These are phyloP conservation scores for Ramalina intermedia DNA, from an alignment of 495 filamentous ascomycete genomes.

Conservation along the genomic window DNA sequence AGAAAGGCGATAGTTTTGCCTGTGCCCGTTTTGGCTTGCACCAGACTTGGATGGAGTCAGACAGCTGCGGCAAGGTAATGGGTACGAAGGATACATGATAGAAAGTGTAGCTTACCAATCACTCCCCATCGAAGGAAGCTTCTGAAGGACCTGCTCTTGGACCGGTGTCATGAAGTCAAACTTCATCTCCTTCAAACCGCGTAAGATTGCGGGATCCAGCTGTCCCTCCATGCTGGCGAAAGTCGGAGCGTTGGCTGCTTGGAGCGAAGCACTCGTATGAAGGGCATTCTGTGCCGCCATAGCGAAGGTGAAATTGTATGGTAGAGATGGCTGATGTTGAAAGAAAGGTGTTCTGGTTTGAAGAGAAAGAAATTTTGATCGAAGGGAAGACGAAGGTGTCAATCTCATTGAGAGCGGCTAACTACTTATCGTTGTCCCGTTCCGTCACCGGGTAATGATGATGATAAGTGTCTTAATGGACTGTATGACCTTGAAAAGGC, in stretches of 20 bases:
- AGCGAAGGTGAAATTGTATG: neutral
- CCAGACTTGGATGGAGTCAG: slow-evolving; percentile 22
- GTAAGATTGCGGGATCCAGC: slow-evolving; percentile 31
- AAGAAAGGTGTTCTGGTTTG: neutral
- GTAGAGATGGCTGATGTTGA: neutral
- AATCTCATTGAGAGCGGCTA: neutral
- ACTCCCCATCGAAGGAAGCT: slow-evolving; percentile 34
- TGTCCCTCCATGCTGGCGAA: slow-evolving; percentile 32
- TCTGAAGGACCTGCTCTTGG: slow-evolving; percentile 37
- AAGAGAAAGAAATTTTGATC: neutral
- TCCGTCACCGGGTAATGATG: neutral
- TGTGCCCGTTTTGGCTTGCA: slow-evolving; percentile 76
- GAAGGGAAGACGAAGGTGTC: neutral
- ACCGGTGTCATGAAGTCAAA: slow-evolving; percentile 40
- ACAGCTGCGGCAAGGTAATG: neutral
- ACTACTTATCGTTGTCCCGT: neutral
- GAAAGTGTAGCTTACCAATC: slow-evolving; percentile 25
- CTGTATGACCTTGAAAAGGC: no score
- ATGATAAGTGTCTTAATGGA: neutral
- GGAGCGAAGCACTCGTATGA: slow-evolving; percentile 12
- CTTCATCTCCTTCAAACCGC: slow-evolving; percentile 30
- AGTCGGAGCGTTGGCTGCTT: slow-evolving; percentile 16
- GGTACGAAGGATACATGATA: no score
- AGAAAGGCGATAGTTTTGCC: slow-evolving; percentile 75
- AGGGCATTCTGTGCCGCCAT: slow-evolving; percentile 10